Conservation (phyloP, 441 rosid genomes). For the Pelargonium myrrhifolium region DNA sequence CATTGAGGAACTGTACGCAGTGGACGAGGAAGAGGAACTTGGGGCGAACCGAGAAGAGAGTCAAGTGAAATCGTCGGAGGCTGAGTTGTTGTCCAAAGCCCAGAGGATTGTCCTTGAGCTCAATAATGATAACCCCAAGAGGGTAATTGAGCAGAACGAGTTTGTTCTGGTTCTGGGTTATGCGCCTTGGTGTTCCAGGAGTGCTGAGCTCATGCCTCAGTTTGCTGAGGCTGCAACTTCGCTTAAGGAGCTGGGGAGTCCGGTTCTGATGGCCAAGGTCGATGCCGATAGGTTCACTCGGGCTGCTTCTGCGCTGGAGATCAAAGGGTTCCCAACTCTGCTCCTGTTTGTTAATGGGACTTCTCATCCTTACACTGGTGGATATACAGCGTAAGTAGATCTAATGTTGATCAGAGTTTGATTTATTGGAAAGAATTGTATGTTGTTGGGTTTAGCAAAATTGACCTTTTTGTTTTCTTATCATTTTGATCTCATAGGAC, state of each 20-base stretch:
- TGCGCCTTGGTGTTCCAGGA: slow-evolving; percentile 83
- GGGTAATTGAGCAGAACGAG: slow-evolving; percentile 43
- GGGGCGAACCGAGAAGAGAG: slow-evolving; percentile 16
- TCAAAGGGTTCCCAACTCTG: slow-evolving; percentile 76
- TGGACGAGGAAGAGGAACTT: slow-evolving; percentile 51
- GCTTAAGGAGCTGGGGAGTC: slow-evolving; percentile 51
- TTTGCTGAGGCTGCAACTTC: slow-evolving; percentile 79
- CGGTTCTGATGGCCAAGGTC: slow-evolving; percentile 69
- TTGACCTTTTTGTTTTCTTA: background rate
- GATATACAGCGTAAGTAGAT: slow-evolving; percentile 54
- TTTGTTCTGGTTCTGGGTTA: slow-evolving; percentile 68
- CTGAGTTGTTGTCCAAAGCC: slow-evolving; percentile 62
- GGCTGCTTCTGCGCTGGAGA: slow-evolving; percentile 50
- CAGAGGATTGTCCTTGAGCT: slow-evolving; percentile 80
- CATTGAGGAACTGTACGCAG: slow-evolving; percentile 50
- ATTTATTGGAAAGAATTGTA: too few species aligned
- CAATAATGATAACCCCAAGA: slow-evolving; percentile 46
- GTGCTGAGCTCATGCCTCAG: slow-evolving; percentile 92
- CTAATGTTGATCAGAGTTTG: background rate
- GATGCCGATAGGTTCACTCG: slow-evolving; percentile 78
- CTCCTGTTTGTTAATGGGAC: slow-evolving; percentile 68
- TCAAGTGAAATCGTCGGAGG: slow-evolving; percentile 42
- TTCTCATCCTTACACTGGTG: slow-evolving; percentile 67
- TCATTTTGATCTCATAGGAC: background rate
- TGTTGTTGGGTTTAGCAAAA: too few species aligned